phyloP scores from a whole-genome alignment of 2,329 filamentous ascomycete genomes.

The Penicillium sp. region DNA sequence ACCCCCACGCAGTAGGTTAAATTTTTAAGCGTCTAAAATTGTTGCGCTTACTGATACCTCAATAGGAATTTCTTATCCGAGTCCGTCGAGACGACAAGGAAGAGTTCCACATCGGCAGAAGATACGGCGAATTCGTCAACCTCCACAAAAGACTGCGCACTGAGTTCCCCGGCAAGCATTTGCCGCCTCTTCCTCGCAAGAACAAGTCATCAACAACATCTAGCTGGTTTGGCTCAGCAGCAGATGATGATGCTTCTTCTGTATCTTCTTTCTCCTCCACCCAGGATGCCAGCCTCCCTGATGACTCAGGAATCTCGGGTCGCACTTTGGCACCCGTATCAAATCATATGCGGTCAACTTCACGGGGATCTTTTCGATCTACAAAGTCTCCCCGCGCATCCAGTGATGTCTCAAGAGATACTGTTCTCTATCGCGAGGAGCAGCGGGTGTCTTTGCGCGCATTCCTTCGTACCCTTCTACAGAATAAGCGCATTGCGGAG shows the following conservation, averaged over 20 bases:
- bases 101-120: slow-evolving; percentile 76
- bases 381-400: slow-evolving; percentile 34
- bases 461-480: slow-evolving; percentile 80
- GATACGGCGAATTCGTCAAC: slow-evolving; percentile 84
- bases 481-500: slow-evolving; percentile 79
- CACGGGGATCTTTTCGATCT: slow-evolving; percentile 31
- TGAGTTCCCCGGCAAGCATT: slow-evolving; percentile 86
- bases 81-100: slow-evolving; percentile 75
- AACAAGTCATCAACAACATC: slow-evolving; percentile 77
- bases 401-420: slow-evolving; percentile 49
- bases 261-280: slow-evolving; percentile 81
- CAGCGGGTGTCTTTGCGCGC: slow-evolving; percentile 90
- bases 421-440: slow-evolving; percentile 75
- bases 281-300: slow-evolving; percentile 51
- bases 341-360: slow-evolving; percentile 26
- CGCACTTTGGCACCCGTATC: slow-evolving; percentile 33
- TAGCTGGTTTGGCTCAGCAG: slow-evolving; percentile 57
- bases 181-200: slow-evolving; percentile 85
- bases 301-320: slow-evolving; percentile 35
- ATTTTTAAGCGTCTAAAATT: not conserved
- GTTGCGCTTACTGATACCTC: not conserved
- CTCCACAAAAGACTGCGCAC: slow-evolving; percentile 76
- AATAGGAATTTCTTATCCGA: slow-evolving; percentile 81
- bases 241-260: slow-evolving; percentile 73
- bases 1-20: slow-evolving; percentile 78